Evolutionary conservation across 2,329 filamentous ascomycete species (phyloP).

Genomic region (Penicillium sp.): DNA sequence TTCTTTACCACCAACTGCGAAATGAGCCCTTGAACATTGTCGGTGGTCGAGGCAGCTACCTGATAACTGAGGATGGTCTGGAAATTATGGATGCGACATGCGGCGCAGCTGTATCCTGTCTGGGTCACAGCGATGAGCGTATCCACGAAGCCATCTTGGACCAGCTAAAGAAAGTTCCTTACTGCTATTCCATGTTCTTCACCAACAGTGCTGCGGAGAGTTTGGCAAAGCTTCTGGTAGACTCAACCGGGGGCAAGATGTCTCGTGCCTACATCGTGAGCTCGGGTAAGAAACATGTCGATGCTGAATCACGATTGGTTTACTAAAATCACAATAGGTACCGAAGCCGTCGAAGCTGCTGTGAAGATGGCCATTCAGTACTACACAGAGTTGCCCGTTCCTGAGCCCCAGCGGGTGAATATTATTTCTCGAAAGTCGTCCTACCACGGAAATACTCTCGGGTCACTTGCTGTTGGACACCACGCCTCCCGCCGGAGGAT

Average conservation of each 20-base stretch:
- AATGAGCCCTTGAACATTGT: constrained; percentile 45
- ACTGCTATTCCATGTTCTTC: constrained; percentile 59
- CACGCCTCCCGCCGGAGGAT: constrained; percentile 58
- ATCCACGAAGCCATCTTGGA: constrained; percentile 59
- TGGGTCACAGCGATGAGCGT: constrained; percentile 65
- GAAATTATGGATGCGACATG: constrained; percentile 67
- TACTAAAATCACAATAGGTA: constrained; percentile 45
- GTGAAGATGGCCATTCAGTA: constrained; percentile 67
- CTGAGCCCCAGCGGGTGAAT: constrained; percentile 53
- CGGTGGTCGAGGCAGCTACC: constrained; percentile 48
- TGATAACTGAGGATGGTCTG: constrained; percentile 52
- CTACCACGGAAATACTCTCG: constrained; percentile 70
- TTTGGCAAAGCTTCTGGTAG: constrained; percentile 49
- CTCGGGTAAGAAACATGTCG: constrained; percentile 47
- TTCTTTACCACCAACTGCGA: constrained; percentile 54
- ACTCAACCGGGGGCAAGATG: constrained; percentile 54
- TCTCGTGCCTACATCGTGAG: constrained; percentile 55
- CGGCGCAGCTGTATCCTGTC: constrained; percentile 69
- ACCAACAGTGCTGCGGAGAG: constrained; percentile 53
- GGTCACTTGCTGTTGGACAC: constrained; percentile 65
- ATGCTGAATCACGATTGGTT: not conserved
- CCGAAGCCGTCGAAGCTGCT: constrained; percentile 66
- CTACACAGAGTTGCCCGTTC: constrained; percentile 54
- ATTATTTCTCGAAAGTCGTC: constrained; percentile 64
- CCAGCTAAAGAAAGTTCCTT: constrained; percentile 59